Percentiles rank a stretch among this genome's conserved stretches.
These are phyloP conservation scores for Volvariella surrecta DNA, from an alignment of 1,284 basidiomycete genomes.

Conservation along the genomic window DNA sequence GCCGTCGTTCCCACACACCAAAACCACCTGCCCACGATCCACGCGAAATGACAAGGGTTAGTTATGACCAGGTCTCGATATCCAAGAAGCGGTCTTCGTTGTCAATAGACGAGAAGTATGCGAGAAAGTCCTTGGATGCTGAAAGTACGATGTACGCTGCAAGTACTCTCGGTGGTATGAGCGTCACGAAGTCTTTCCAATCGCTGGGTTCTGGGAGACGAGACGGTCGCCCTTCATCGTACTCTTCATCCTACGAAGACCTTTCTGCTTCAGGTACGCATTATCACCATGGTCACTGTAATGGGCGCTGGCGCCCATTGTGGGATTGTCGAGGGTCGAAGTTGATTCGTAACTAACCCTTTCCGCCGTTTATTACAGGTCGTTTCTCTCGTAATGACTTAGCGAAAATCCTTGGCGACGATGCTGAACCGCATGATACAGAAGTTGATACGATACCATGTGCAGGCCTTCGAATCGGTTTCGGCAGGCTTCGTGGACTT, in stretches of 20 bases:
- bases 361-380: background rate
- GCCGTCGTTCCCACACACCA: too few relatives aligned
- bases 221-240: too few relatives aligned
- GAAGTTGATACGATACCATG: conserved; percentile 29
- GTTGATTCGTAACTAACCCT: background rate
- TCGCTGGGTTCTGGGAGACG: background rate
- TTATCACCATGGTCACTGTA: background rate
- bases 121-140: background rate
- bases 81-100: background rate
- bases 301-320: too few relatives aligned
- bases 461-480: conserved; percentile 26
- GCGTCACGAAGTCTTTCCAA: background rate
- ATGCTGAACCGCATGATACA: conserved; percentile 20
- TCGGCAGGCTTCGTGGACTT: conserved; percentile 24
- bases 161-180: background rate
- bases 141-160: background rate
- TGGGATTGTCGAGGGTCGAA: too few relatives aligned
- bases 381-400: conserved; percentile 12
- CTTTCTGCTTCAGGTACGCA: background rate
- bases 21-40: too few relatives aligned
- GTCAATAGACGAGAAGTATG: background rate
- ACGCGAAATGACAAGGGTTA: background rate
- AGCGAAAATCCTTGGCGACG: conserved; percentile 20
- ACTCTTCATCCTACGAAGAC: background rate
- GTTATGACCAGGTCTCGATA: background rate